These are phyloP conservation scores for Curvularia lunata DNA, from an alignment of 2,329 filamentous ascomycete species.

Conservation along the genomic window DNA sequence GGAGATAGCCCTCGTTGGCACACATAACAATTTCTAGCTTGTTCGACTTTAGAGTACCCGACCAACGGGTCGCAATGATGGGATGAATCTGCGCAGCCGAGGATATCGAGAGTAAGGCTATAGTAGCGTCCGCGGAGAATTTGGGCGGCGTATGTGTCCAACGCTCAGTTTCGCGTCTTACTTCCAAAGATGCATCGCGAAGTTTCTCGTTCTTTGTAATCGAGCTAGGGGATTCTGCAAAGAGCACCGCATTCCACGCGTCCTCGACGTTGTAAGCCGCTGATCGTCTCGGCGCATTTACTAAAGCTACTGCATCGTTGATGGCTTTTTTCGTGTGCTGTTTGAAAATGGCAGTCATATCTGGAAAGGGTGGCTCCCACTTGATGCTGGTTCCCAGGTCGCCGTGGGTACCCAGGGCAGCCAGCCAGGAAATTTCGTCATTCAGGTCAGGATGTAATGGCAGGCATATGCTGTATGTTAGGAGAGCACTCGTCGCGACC, in stretches of 20 bases:
- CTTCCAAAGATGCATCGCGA: slow-evolving; percentile 62
- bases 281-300: slow-evolving; percentile 70
- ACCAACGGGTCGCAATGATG: slow-evolving; percentile 71
- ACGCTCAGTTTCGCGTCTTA: slow-evolving; percentile 66
- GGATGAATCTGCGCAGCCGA: slow-evolving; percentile 69
- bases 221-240: slow-evolving; percentile 58
- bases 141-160: slow-evolving; percentile 68
- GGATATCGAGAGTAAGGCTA: slow-evolving; percentile 68
- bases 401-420: slow-evolving; percentile 69
- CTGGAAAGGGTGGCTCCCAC: slow-evolving; percentile 70
- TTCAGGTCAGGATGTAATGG: slow-evolving; percentile 60
- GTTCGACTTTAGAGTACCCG: slow-evolving; percentile 64
- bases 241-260: slow-evolving; percentile 65
- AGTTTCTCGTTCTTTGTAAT: slow-evolving; percentile 60
- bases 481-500: slow-evolving; percentile 67
- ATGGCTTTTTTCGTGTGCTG: slow-evolving; percentile 66
- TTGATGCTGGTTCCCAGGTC: slow-evolving; percentile 70
- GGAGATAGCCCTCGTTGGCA: slow-evolving; percentile 70
- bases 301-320: slow-evolving; percentile 67
- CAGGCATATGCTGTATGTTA: slow-evolving; percentile 69
- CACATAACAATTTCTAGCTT: slow-evolving; percentile 69
- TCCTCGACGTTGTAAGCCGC: slow-evolving; percentile 64
- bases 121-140: slow-evolving; percentile 66
- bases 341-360: slow-evolving; percentile 68
- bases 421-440: slow-evolving; percentile 64